Base-by-base conservation (phyloP, 1,284 basidiomycete genomes). In the Athelia psychrophila region DNA sequence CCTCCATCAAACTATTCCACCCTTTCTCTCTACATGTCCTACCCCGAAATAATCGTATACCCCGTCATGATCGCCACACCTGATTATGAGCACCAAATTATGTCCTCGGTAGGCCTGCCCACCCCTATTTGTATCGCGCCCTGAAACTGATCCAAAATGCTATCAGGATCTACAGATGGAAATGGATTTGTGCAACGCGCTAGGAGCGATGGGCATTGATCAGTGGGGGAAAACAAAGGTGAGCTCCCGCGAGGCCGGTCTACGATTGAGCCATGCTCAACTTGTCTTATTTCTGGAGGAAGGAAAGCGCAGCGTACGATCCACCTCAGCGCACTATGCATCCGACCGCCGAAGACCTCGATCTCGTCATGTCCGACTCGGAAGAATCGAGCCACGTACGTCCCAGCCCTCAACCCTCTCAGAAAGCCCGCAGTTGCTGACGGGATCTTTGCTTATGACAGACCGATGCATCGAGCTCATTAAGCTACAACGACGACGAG, bases 131-230 rank as follows among this genome's bases (percentile, higher is more conserved):
- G 24, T 10, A 5, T 22, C n/a, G 10, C 9, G 8, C 16, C 10
- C 4, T 24, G 44, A 23, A n/a, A n/a, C 16, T 46, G 22, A 24
- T 27, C n/a, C n/a, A n/a, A n/a, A n/a, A 46, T 27, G 22, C n/a
- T 46, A 6, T 8, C 24, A 46, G 19, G 44, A 23, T 27, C n/a
- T 46, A 6, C 38, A 42, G 38, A 33, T 47, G 33, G 73, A 75
- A 48, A 60, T 75, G 54, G 77, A 81, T 61, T 64, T 81, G 16
- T 81, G 80, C 58, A 66, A 71, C 48, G 64, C 81, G 1, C 55
- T 81, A 35, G 70, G 75, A 44, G 71, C 72, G n/a, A 72, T 82
- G 72, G 74, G 71, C 44, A 64, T 80, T 16, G 69, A 69, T 33
- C 62, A 69, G 54, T 56, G 51, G 18, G 64, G 24, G 56, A 58